Evolutionary conservation across 345 rosid species (phyloP).

Genomic region (Euclidium syriacum): DNA sequence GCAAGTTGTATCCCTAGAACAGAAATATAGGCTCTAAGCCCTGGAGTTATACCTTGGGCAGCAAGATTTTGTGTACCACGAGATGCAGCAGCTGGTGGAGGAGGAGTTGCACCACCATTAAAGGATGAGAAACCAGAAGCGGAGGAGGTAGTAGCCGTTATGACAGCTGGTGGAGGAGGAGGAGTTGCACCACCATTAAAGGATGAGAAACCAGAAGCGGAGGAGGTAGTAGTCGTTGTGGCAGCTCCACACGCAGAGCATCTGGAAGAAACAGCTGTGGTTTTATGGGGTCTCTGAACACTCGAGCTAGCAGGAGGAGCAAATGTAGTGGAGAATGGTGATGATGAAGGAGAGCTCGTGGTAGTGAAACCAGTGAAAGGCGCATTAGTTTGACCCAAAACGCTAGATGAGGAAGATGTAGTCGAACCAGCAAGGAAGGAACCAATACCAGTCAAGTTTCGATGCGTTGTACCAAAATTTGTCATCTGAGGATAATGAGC

Average conservation of each 20-base stretch:
- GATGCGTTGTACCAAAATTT: background rate
- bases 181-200: background rate
- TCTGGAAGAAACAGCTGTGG: background rate
- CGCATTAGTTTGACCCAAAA: background rate
- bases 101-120: background rate
- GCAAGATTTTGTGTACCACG: too few relatives aligned
- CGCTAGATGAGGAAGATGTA: background rate
- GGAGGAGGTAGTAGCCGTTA: constrained; percentile 6
- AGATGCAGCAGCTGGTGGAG: background rate
- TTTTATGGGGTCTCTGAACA: constrained; percentile 7
- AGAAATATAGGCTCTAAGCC: too few relatives aligned
- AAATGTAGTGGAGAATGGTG: background rate
- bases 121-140: background rate
- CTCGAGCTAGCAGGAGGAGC: background rate
- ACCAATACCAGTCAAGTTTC: background rate
- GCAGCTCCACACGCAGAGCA: constrained; percentile 27
- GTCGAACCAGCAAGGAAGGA: background rate
- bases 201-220: background rate
- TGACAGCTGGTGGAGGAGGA: background rate
- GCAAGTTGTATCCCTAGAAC: too few relatives aligned
- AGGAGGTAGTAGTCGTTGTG: constrained; percentile 10
- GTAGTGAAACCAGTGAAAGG: too few relatives aligned
- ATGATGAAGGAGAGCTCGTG: background rate
- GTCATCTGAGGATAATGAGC: background rate
- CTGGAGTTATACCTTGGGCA: too few relatives aligned